These are phyloP conservation scores for Hymenotorrendiella dingleyae DNA, from an alignment of 2,329 filamentous ascomycete species.

Conservation along the genomic window DNA sequence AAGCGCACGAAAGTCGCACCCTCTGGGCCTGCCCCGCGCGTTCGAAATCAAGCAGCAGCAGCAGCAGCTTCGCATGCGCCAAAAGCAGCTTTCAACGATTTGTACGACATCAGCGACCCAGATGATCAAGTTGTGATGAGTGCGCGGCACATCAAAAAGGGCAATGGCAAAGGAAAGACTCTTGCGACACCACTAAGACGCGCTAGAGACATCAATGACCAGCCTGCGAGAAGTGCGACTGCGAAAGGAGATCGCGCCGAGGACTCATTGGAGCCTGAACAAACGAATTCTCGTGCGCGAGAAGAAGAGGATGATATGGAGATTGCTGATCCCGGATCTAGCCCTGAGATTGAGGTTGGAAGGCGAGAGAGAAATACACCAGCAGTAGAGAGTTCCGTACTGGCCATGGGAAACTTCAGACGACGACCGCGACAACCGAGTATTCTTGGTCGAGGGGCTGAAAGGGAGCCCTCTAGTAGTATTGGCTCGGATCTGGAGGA, in stretches of 20 bases:
- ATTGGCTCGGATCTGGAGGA: constrained; percentile 28
- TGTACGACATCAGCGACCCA: constrained; percentile 29
- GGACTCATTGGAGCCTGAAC: background rate
- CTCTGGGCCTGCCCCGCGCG: constrained; percentile 22
- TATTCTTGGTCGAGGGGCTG: constrained; percentile 22
- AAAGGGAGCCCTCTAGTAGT: constrained; percentile 27
- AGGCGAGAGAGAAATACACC: constrained; percentile 22
- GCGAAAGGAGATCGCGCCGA: constrained; percentile 2
- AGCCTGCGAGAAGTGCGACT: background rate
- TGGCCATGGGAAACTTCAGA: constrained; percentile 49
- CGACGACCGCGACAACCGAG: constrained; percentile 47
- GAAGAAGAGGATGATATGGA: constrained; percentile 8
- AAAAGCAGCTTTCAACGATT: constrained; percentile 20
- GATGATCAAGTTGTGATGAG: constrained; percentile 15
- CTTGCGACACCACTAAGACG: constrained; percentile 1
- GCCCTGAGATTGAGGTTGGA: constrained; percentile 27
- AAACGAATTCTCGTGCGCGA: background rate
- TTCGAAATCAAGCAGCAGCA: constrained; percentile 12
- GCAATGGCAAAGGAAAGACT: constrained; percentile 17
- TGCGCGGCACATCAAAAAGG: constrained; percentile 16
- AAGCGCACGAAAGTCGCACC: constrained; percentile 31
- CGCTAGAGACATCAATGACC: background rate
- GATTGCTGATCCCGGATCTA: constrained; percentile 21
- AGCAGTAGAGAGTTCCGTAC: constrained; percentile 31
- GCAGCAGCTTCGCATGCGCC: constrained; percentile 7